These are phyloP conservation scores for Crithidia thermophila DNA, from an alignment of 208 protist genomes.

Conservation along the genomic window DNA sequence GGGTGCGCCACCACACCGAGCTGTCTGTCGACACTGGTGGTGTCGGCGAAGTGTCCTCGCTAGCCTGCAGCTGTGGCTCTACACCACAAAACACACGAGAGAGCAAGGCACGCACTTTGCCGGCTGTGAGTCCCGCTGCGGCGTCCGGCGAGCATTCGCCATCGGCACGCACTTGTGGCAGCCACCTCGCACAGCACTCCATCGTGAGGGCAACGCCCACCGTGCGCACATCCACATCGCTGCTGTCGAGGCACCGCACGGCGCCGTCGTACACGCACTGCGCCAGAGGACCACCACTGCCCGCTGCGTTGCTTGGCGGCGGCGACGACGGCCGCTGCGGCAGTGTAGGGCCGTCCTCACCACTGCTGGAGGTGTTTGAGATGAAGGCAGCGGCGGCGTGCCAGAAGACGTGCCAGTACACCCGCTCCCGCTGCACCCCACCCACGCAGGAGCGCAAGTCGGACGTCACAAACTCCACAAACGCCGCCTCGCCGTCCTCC, in stretches of 20 bases:
- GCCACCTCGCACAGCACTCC: slow-evolving; percentile 29
- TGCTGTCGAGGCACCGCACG: slow-evolving; percentile 8
- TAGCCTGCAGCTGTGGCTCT: too few species aligned
- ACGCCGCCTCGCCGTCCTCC: slow-evolving; percentile 3
- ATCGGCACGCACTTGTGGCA: too few species aligned
- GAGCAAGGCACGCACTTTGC: too few species aligned
- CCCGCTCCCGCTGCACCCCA: slow-evolving; percentile 6
- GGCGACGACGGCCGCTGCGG: not conserved
- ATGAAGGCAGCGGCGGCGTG: slow-evolving; percentile 7
- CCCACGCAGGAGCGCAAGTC: not conserved
- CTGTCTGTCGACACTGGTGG: not conserved
- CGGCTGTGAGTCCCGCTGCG: too few species aligned
- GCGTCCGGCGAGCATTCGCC: too few species aligned
- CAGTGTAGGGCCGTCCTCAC: too few species aligned
- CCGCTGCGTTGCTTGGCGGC: too few species aligned
- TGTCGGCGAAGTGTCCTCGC: too few species aligned
- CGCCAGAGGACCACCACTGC: slow-evolving; percentile 27
- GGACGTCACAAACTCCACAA: slow-evolving; percentile 11
- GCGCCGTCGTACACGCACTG: slow-evolving; percentile 9
- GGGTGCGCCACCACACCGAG: slow-evolving; percentile 19
- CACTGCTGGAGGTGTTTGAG: too few species aligned
- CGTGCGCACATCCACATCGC: slow-evolving; percentile 14
- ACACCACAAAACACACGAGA: too few species aligned
- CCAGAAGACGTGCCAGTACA: slow-evolving; percentile 23
- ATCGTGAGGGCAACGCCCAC: slow-evolving; percentile 18